Evolutionary conservation across 2,329 filamentous ascomycete genomes (phyloP), one percentile per base, ranked within the genome.

Genomic region (Domatiomyces catenatus): DNA sequence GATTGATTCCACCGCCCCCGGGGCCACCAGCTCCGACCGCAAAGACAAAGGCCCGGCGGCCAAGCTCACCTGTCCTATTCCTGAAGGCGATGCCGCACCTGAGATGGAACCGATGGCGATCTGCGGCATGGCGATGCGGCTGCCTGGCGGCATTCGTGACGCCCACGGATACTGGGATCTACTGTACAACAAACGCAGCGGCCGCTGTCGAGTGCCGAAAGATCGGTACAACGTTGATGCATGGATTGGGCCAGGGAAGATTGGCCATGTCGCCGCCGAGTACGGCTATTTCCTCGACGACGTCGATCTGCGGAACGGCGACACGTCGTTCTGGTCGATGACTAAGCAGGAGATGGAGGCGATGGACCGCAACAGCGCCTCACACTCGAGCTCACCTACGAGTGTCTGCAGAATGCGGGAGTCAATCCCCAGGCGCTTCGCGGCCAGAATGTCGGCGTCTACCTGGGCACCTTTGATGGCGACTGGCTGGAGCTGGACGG

Each of bases 401-500:
- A 54, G 20, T 24, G 26, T 17, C 12, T 54, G 7, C 50, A 54
- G 39, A 52, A 48, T 44, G 49, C 49, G 1, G 49, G 51, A 42
- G 22, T 24, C 15, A 56, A 8, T 17, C 26, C 12, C 15, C 59
- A 10, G 24, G 22, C 22, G 3, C 22, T 24, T 24, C 43, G 17
- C 50, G 56, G 8, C 17, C 43, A 20, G 17, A 44, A 52, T 15
- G 56, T 54, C 3, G 48, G 36, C 15, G 39, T 48, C 42, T 61
- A 48, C 47, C 39, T 52, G 28, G 58, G 55, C n/a, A 19, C 28
- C 39, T 51, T 48, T 10, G 39, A 47, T 17, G 46, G 48, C 8
- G 58, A 58, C 52, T 60, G 55, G 48, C 19, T 43, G 10, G 61
- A 66, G 18, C 52, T 64, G 20, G 22, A 24, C 22, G 22, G 22